Evolutionary conservation across 768 basidiomycete species (phyloP), one percentile per base, ranked within the genome.

Genomic region (Boletellus sp.): DNA sequence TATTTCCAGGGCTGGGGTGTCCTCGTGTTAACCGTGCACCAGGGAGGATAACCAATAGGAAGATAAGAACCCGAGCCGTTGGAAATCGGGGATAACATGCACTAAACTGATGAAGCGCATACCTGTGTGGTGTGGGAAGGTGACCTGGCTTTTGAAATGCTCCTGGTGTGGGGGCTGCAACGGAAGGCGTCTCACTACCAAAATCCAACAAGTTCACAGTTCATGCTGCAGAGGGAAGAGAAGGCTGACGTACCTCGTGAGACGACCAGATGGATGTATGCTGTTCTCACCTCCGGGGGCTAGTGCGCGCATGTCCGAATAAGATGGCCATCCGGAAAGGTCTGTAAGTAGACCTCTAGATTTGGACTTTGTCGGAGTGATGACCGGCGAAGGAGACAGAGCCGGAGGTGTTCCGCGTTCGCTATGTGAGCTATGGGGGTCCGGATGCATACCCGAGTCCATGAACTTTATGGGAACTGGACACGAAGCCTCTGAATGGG

Each of bases 61-160:
- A 43, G 23, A 43, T 6, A 22, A 45, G 31, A 4, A 33, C 33
- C 34, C 24, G 8, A 39, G 46, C 40, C 7, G 16, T 38, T 42
- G 24, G 39, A 17, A 20, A 19, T 48, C 15, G 17, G n/a, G 17
- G 9, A 32, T 45, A 51, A 24, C 26, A 51, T 36, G 22, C 7
- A 41, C 2, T 6, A 40, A 11, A 26, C 3, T 3, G 33, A 16
- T 12, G 47, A 7, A 36, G 44, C 15, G 13, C 64, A 31, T 51
- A 65, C 66, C 67, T 67, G 17, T 63, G 63, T 8, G 66, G 67
- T 13, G 66, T 67, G 13, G 67, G 67, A 28, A 69, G 55, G 42
- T 67, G 63, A 35, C 24, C 53, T 45, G 53, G 45, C 48, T 47
- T 65, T 45, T 47, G 60, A 39, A 53, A 53, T 8, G 44, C 36